Base-by-base conservation (phyloP, 805 yeast species). In the Ogataea ramenticola region DNA sequence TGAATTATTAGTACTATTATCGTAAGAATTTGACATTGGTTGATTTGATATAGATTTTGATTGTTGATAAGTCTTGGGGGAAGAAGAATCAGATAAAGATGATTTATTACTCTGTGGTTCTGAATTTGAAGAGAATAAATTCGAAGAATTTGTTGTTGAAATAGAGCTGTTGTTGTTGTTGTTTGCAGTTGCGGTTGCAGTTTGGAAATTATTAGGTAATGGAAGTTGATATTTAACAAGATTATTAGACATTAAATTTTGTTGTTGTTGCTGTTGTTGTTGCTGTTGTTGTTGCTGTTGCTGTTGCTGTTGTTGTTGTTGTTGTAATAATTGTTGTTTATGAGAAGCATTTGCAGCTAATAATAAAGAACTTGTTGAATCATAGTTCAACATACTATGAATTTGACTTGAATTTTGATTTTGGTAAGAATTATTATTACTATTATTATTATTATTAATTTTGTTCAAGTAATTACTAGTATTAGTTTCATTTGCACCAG, bases 151-250 rank as follows among this genome's bases (percentile, higher is more conserved):
- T 5, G 33, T 9, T 5, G 33, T 9, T 9, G 33, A 16, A 20
- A 14, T 37, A 27, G 19, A 21, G 20, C 8, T n/a, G 20, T 32
- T 32, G 20, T 32, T 32, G n/a, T 11, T n/a, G 35, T 36, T 22
- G 4, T 9, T 31, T n/a, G 12, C 21, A 37, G 34, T 39, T 19
- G 40, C 37, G 19, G 39, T 32, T 9, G 42, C 37, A 14, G 42
- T 45, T 22, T 49, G 51, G 27, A 55, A 52, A 30, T 50, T 50
- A 15, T 43, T 45, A 10, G 55, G 54, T 32, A 51, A 39, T 21
- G 57, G 60, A 15, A 55, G 44, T 44, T 53, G 56, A 43, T 51
- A 55, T 36, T 52, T 53, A 16, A 49, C 24, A n/a, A 43, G 34
- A 35, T 10, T 36, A 21, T 11, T 10, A 27, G 14, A 21, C 4